These are phyloP conservation scores for cucumber (Cucumis sativus) DNA, from an alignment of 306 rosid species.

Conservation along the genomic window DNA sequence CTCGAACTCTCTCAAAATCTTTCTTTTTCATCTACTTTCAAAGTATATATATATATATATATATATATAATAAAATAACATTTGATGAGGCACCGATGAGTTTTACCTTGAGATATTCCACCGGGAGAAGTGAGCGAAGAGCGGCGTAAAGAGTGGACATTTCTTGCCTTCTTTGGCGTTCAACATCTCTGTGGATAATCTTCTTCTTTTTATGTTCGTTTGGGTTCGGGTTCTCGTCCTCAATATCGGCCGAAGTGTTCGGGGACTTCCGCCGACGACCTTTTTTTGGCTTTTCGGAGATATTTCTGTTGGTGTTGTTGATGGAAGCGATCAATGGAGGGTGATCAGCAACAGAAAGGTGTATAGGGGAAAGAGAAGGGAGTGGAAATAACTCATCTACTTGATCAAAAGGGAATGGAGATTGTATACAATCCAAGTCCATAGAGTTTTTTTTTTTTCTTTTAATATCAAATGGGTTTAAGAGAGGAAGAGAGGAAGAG, in stretches of 20 bases:
- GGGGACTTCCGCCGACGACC: not conserved
- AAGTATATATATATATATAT: too few relatives aligned
- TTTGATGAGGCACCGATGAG: not conserved
- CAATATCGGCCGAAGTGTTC: not conserved
- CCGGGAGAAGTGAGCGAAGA: constrained; percentile 23
- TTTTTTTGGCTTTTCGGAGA: not conserved
- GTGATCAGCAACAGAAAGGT: not conserved
- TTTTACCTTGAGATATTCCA: constrained; percentile 26
- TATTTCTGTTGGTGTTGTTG: not conserved
- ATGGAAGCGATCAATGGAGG: not conserved
- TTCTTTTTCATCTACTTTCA: too few relatives aligned
- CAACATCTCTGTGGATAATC: constrained; percentile 32
- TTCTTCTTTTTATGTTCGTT: constrained; percentile 18
- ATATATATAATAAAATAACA: too few relatives aligned
- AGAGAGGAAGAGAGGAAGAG: too few relatives aligned
- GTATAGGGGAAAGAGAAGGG: not conserved
- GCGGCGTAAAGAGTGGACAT: constrained; percentile 28
- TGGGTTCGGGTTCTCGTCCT: not conserved
- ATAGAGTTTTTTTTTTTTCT: not conserved
- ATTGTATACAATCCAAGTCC: not conserved
- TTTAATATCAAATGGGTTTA: too few relatives aligned
- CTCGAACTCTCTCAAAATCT: too few relatives aligned
- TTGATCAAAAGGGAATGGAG: not conserved
- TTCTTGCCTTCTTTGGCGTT: constrained; percentile 38
- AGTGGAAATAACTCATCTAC: not conserved